Evolutionary conservation across 228 moss, liverwort and hornwort genomes (phyloP).

Genomic region (Sphagnum magellanicum): DNA sequence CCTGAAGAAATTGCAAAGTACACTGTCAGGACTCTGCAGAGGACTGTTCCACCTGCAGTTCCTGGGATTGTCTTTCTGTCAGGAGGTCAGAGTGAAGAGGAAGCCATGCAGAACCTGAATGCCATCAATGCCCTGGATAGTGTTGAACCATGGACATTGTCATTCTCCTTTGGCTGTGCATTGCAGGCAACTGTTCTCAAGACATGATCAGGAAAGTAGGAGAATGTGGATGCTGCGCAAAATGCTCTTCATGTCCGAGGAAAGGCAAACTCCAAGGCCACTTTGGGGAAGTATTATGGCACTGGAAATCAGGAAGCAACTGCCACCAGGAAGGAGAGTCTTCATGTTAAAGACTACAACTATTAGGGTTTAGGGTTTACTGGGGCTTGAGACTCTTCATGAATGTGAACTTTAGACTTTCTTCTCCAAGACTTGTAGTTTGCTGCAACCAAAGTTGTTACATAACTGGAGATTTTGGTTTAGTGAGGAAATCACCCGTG

Average conservation of each 20-base stretch:
- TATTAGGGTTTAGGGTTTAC: conserved; percentile 16
- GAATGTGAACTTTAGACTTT: too few species aligned
- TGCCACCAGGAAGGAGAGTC: conserved; percentile 26
- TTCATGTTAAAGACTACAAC: conserved; percentile 56
- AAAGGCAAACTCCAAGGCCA: conserved; percentile 51
- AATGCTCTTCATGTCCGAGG: conserved; percentile 34
- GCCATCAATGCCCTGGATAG: conserved; percentile 43
- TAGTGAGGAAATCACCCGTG: too few species aligned
- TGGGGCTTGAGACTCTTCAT: too few species aligned
- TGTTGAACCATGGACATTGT: conserved; percentile 37
- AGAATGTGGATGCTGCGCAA: conserved; percentile 41
- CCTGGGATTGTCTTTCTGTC: conserved; percentile 40
- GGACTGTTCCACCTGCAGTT: conserved; percentile 35
- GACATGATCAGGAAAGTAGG: conserved; percentile 47
- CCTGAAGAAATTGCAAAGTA: conserved; percentile 38
- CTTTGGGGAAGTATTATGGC: conserved; percentile 42
- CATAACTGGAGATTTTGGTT: too few species aligned
- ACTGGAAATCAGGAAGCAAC: conserved; percentile 4
- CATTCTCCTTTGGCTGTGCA: conserved; percentile 47
- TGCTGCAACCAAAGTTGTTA: too few species aligned
- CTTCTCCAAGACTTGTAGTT: too few species aligned
- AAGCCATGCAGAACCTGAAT: conserved; percentile 38
- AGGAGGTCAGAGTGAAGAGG: conserved; percentile 49
- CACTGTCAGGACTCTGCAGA: conserved; percentile 38
- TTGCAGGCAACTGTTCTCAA: conserved; percentile 45